phyloP scores from a whole-genome alignment of 2,329 filamentous ascomycete genomes.

The Cladophialophora yegresii region DNA sequence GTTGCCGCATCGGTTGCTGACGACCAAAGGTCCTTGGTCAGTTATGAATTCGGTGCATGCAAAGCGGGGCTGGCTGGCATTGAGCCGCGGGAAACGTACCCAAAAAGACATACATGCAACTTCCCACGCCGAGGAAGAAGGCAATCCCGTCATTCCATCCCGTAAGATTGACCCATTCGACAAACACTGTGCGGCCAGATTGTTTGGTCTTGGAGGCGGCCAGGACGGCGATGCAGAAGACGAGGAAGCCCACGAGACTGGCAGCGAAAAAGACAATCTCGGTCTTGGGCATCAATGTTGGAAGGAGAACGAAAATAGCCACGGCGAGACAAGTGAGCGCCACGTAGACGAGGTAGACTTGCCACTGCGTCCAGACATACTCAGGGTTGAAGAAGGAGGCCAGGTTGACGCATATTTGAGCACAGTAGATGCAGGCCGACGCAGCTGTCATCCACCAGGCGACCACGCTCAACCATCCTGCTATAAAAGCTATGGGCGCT shows the following conservation, averaged over 20 bases:
- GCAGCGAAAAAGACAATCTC: conserved; percentile 32
- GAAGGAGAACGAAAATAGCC: conserved; percentile 26
- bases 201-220: conserved; percentile 30
- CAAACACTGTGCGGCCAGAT: conserved; percentile 56
- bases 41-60: too few species aligned
- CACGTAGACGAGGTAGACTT: conserved; percentile 36
- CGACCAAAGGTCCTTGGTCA: too few species aligned
- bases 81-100: too few species aligned
- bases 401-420: conserved; percentile 25
- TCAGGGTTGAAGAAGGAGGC: conserved; percentile 31
- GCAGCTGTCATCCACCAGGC: conserved; percentile 37
- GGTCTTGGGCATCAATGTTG: conserved; percentile 24
- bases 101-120: conserved; percentile 38
- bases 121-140: conserved; percentile 45
- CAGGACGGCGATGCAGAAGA: conserved; percentile 40
- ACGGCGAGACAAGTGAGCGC: conserved; percentile 24
- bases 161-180: conserved; percentile 65
- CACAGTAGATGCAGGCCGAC: conserved; percentile 32
- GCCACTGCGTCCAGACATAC: conserved; percentile 35
- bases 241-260: conserved; percentile 34
- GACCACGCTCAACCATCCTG: conserved; percentile 38
- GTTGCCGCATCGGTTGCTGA: conserved; percentile 36
- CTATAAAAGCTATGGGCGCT: conserved; percentile 32
- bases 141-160: conserved; percentile 68
- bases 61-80: too few species aligned